Evolutionary conservation across 148 eudicot genomes (phyloP).

Genomic region (Chenopodium formosanum): DNA sequence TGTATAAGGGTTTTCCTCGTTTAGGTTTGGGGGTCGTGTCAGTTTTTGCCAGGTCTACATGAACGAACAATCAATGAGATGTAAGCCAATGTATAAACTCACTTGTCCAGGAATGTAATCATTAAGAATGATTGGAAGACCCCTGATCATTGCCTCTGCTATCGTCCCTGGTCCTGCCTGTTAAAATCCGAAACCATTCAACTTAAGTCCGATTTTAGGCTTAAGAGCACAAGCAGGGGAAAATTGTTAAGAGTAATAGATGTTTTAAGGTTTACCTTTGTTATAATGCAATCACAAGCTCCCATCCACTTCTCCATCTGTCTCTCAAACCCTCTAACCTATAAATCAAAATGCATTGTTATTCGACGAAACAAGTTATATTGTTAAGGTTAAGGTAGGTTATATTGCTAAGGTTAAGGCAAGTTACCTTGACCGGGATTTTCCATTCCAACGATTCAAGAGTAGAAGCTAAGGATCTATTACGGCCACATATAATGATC

Average conservation of each 20-base stretch:
- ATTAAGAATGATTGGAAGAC: conserved; percentile 94
- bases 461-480: conserved; percentile 55
- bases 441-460: conserved; percentile 79
- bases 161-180: conserved; percentile 99
- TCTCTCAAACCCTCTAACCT: conserved; percentile 88
- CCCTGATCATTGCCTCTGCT: conserved; percentile 94
- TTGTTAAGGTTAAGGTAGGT: background rate
- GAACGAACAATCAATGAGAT: background rate
- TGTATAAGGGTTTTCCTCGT: background rate
- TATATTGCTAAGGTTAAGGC: background rate
- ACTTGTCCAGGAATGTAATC: conserved; percentile 99
- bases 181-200: conserved; percentile 14
- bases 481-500: conserved; percentile 84
- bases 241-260: background rate
- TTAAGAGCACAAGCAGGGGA: background rate
- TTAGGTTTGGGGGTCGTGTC: too few species aligned
- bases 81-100: conserved; percentile 26
- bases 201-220: background rate
- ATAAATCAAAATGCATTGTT: conserved; percentile 2
- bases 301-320: conserved; percentile 99
- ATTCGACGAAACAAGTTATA: background rate
- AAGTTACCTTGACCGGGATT: conserved; percentile 77
- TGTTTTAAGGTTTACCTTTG: conserved; percentile 50
- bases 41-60: too few species aligned
- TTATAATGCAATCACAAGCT: conserved; percentile 93